Conservation (phyloP, 1,284 basidiomycete species). For the Pseudozyma sp. region DNA sequence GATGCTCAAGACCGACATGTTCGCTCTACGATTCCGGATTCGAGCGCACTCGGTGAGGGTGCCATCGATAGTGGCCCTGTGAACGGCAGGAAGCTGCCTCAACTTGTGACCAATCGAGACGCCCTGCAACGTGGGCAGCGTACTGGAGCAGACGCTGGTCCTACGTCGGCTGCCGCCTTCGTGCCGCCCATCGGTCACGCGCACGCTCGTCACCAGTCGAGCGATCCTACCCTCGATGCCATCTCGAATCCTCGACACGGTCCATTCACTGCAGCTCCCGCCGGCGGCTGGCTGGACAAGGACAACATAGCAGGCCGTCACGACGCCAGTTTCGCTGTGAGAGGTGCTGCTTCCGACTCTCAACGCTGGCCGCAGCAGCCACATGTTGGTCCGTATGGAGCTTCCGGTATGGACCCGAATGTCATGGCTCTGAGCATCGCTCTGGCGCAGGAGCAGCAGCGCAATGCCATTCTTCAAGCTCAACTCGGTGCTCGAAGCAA, state of each 20-base stretch:
- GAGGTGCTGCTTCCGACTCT: slow-evolving; percentile 7
- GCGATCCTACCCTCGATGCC: slow-evolving; percentile 25
- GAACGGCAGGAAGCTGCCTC: slow-evolving; percentile 43
- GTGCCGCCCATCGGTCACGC: slow-evolving; percentile 57
- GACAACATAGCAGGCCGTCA: slow-evolving; percentile 30
- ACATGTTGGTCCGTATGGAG: slow-evolving; percentile 4
- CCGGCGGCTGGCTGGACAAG: slow-evolving; percentile 38
- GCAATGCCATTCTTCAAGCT: slow-evolving; percentile 49
- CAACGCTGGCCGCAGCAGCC: slow-evolving; percentile 28
- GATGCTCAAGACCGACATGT: slow-evolving; percentile 16
- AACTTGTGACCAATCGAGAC: slow-evolving; percentile 59
- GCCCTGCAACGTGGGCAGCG: slow-evolving; percentile 41
- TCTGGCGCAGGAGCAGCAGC: slow-evolving; percentile 56
- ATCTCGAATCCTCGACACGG: slow-evolving; percentile 27
- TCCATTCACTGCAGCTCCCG: slow-evolving; percentile 46
- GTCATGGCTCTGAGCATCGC: slow-evolving; percentile 54
- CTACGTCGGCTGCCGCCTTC: slow-evolving; percentile 47
- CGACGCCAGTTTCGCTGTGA: slow-evolving; percentile 1
- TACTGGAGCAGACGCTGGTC: slow-evolving; percentile 13
- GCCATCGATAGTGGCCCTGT: slow-evolving; percentile 11
- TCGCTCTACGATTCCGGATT: slow-evolving; percentile 12
- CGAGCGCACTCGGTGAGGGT: slow-evolving; percentile 13
- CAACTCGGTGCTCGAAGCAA: slow-evolving; percentile 42
- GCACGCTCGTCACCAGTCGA: slow-evolving; percentile 39
- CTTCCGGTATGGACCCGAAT: slow-evolving; percentile 33